Base-by-base conservation (phyloP, 2,329 filamentous ascomycete species). In the Fusarium verticillioides region DNA sequence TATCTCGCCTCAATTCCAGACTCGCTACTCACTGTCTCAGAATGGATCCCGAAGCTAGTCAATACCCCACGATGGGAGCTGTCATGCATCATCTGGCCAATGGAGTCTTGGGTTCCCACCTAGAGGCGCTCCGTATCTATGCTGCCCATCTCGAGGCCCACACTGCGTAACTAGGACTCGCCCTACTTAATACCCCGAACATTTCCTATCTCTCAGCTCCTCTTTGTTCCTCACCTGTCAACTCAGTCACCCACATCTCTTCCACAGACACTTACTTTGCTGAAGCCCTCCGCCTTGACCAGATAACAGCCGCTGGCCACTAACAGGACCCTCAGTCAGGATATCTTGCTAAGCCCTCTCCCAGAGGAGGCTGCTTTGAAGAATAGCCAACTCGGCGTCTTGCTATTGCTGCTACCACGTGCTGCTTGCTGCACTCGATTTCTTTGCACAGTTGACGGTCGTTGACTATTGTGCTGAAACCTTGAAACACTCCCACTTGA, bases 341-440 rank as follows among this genome's bases (percentile, higher is more conserved):
- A 75, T 66, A 63, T 75, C 76, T 77, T 74, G 63, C 75, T 63
- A 74, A 66, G 69, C 53, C 66, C 60, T 69, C 73, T 70, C 63
- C 66, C 47, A 26, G 44, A 53, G 59, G 68, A 72, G 74, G 60
- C 42, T 67, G 73, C 75, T 74, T 66, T 61, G 75, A 75, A 78
- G 75, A 78, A 74, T 50, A 73, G 63, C 76, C 69, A 74, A 62
- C 67, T 76, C 61, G 42, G 62, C 64, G 76, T 76, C 71, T 78
- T 78, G 73, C 71, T 74, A 63, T 71, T 75, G 63, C 62, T 70
- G 65, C 65, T 72, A 66, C 63, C 59, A 69, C 60, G 68, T 73
- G 72, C 66, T 74, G 64, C 62, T 69, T 75, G 60, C 74, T 75
- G 67, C 65, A 54, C 44, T 57, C 50, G 69, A 50, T 42, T 15